These are phyloP conservation scores for Pezicula radicicola DNA, from an alignment of 2,329 filamentous ascomycete genomes.

Conservation along the genomic window DNA sequence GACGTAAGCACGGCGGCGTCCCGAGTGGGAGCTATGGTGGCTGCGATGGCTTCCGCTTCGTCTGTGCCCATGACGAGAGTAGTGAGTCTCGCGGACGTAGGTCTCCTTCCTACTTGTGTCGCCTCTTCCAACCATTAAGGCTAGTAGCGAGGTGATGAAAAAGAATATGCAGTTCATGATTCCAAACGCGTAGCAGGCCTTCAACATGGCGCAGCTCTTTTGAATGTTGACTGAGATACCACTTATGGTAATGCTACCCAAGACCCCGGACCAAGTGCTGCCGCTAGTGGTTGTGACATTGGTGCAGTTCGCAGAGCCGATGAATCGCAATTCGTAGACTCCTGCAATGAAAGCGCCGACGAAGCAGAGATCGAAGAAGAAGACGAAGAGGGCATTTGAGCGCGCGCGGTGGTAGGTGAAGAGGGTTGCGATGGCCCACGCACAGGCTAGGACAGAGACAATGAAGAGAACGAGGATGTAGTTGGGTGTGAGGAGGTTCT, in stretches of 20 bases:
- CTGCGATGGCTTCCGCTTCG: slow-evolving; percentile 27
- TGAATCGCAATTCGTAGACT: slow-evolving; percentile 57
- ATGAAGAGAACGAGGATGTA: slow-evolving; percentile 67
- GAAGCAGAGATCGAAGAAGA: slow-evolving; percentile 57
- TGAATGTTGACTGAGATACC: slow-evolving; percentile 53
- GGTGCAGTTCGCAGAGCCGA: slow-evolving; percentile 65
- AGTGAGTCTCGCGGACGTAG: slow-evolving; percentile 25
- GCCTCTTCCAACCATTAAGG: slow-evolving; percentile 37
- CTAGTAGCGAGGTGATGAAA: slow-evolving; percentile 71
- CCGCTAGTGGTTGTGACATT: slow-evolving; percentile 42
- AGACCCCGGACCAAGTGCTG: slow-evolving; percentile 54
- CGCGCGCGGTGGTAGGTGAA: slow-evolving; percentile 64
- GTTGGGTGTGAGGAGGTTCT: slow-evolving; percentile 57
- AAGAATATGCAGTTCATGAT: slow-evolving; percentile 89
- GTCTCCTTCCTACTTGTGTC: slow-evolving; percentile 14
- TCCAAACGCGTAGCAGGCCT: slow-evolving; percentile 82
- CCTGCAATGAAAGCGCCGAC: slow-evolving; percentile 62
- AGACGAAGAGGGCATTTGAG: slow-evolving; percentile 58
- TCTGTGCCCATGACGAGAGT: slow-evolving; percentile 23
- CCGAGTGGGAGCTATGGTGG: slow-evolving; percentile 23
- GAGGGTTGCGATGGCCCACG: slow-evolving; percentile 63
- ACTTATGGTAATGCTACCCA: slow-evolving; percentile 52
- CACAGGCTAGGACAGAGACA: slow-evolving; percentile 58
- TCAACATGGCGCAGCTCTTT: slow-evolving; percentile 88
- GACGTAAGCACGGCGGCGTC: slow-evolving; percentile 27